phyloP scores from a whole-genome alignment of 2,329 filamentous ascomycete genomes.

The Chaetomiaceae sp. region DNA sequence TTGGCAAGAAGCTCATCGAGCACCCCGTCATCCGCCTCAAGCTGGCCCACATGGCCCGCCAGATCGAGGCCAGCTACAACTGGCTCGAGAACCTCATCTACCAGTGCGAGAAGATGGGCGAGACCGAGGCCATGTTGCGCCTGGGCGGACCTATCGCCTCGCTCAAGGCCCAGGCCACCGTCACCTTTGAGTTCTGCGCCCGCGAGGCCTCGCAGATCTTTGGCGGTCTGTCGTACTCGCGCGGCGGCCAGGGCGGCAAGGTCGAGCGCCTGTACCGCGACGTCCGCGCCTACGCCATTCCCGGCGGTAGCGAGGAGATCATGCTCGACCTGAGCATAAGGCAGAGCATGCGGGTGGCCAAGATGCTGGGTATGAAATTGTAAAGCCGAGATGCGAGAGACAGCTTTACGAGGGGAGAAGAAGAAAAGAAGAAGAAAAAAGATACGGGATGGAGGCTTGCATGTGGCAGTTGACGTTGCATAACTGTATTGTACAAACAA shows the following conservation, averaged over 20 bases:
- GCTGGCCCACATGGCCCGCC: slow-evolving; percentile 95
- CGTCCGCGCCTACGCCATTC: slow-evolving; percentile 92
- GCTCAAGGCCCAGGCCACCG: slow-evolving; percentile 88
- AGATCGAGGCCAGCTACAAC: slow-evolving; percentile 94
- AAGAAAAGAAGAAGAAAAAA: not conserved
- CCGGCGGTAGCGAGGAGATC: slow-evolving; percentile 94
- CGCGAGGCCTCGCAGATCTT: slow-evolving; percentile 97
- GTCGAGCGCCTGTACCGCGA: slow-evolving; percentile 92
- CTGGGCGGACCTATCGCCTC: slow-evolving; percentile 91
- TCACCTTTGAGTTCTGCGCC: slow-evolving; percentile 97
- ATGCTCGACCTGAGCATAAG: slow-evolving; percentile 96
- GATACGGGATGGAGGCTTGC: no score
- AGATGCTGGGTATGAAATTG: slow-evolving; percentile 93
- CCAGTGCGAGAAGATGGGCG: slow-evolving; percentile 88
- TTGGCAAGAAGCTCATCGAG: slow-evolving; percentile 93
- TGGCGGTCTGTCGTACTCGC: slow-evolving; percentile 84
- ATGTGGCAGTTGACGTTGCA: no score
- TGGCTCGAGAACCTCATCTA: slow-evolving; percentile 96
- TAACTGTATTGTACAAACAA: no score
- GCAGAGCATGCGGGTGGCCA: slow-evolving; percentile 72
- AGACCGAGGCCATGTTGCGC: slow-evolving; percentile 92
- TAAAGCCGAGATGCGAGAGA: slow-evolving; percentile 46
- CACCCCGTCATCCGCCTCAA: slow-evolving; percentile 97
- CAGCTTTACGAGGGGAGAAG: not conserved
- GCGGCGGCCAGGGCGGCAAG: slow-evolving; percentile 92